Evolutionary conservation across 371 early-diverging fungal species (phyloP), one percentile per base, ranked within the genome.

Genomic region (Mucor saturninus): DNA sequence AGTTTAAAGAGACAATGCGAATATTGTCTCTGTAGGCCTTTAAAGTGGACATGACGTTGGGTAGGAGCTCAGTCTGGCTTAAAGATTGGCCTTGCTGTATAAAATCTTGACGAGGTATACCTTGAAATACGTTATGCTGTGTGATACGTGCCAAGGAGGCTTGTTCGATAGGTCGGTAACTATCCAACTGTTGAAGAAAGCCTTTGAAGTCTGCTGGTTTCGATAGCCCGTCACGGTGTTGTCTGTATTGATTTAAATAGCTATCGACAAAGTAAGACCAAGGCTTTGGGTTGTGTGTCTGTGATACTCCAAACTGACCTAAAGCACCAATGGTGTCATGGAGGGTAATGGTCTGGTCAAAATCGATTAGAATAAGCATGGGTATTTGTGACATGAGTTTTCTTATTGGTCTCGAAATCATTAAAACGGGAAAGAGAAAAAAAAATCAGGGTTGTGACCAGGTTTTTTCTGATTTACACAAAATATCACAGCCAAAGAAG

Each of bases 271-370:
- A 80, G 45, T 61, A 77, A 1, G 68, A 70, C 77, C 77, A 80
- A 14, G 74, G 61, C 4, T 67, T 50, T 2, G 53, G 15, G 8
- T n/a, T 43, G 3, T 55, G 57, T 1, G 54, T 49, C 0, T 61
- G 39, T 11, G 64, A 49, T 4, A 72, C 46, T 6, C 65, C 78
- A 53, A 67, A 67, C 21, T 76, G 62, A 2, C 72, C 81, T 5
- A 80, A 61, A 21, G 71, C 28, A 6, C 61, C 65, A 31, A 76
- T 77, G 0, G 81, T 80, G 39, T 80, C 81, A 15, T 68, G 54
- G 9, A 30, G 61, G 2, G 81, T 77, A 15, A 80, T 64, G 4
- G 81, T 80, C 55, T 76, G 67, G 56, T 80, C 81, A 54, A 80
- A 80, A 49, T 80, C 81, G n/a, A 77, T 62, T 28, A 80, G 45